A percentile compares a stretch with the other conserved stretches of the same genome.
Evolutionary conservation across 1,284 basidiomycete genomes (phyloP).

Genomic region (Agroathelia rolfsii): DNA sequence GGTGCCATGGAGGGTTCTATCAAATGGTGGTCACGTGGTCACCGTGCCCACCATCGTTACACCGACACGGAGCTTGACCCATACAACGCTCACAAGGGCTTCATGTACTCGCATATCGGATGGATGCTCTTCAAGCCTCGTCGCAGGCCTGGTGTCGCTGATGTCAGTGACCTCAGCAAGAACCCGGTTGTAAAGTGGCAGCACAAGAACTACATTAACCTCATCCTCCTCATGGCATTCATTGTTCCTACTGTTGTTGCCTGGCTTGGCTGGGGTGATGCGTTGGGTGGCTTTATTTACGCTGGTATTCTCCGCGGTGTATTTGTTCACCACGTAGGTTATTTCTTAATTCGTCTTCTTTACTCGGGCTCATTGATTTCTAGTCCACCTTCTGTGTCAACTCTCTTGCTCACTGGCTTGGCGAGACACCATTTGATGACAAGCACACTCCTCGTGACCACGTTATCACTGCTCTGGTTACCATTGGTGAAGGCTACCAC

Average conservation of each 20-base stretch:
- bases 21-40: slow-evolving; percentile 92
- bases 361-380: background rate
- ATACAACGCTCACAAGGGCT: slow-evolving; percentile 83
- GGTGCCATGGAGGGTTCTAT: slow-evolving; percentile 88
- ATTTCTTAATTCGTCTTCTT: slow-evolving; percentile 4
- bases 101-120: slow-evolving; percentile 75
- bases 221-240: slow-evolving; percentile 70
- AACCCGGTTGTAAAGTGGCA: slow-evolving; percentile 81
- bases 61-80: slow-evolving; percentile 95
- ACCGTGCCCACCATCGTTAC: slow-evolving; percentile 90
- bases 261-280: slow-evolving; percentile 79
- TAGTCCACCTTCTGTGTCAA: slow-evolving; percentile 94
- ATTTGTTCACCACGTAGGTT: slow-evolving; percentile 83
- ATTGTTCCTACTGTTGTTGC: slow-evolving; percentile 69
- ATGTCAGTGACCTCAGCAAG: slow-evolving; percentile 76
- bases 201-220: slow-evolving; percentile 67
- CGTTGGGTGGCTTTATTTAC: slow-evolving; percentile 76
- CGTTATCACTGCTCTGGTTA: slow-evolving; percentile 78
- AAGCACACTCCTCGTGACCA: slow-evolving; percentile 91
- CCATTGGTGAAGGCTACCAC: slow-evolving; percentile 92
- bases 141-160: slow-evolving; percentile 79
- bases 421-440: slow-evolving; percentile 88
- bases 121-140: slow-evolving; percentile 93
- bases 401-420: slow-evolving; percentile 91
- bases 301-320: slow-evolving; percentile 75